Evolutionary conservation across 208 protist species (phyloP), one percentile per base, ranked within the genome.

Genomic region (Leishmania aethiopica): DNA sequence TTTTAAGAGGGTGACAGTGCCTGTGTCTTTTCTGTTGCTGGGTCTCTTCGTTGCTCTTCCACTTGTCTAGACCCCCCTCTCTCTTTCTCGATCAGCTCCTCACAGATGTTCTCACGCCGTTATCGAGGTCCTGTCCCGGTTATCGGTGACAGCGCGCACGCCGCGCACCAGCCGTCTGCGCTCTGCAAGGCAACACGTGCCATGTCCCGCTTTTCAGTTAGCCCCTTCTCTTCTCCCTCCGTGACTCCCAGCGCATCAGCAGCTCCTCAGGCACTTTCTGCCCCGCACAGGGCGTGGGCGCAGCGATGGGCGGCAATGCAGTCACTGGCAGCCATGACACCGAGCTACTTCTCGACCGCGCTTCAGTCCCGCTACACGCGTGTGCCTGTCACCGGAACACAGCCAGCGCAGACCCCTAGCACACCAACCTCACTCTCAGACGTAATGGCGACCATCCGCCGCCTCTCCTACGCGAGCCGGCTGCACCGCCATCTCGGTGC

Each of bases 341-440:
- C 76, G 11, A 79, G 59, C 45, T 73, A 70, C 81, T 66, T 84
- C 67, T 75, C 70, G 6, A 13, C 75, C 67, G 69, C 51, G 4
- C 35, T 84, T 32, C 81, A 79, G 75, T 75, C 75, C 42, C 64
- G 75, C 66, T 79, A 79, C 67, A 76, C 80, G 2, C 69, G 45
- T 35, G 2, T 40, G 0, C 42, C 67, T 37, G 40, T 17, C 25
- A 57, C 42, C 22, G 42, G 25, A 7, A 22, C 10, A 35, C 47
- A 28, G 3, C 32, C 28, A 3, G 35, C 37, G 25, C 13, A 59
- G 28, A 10, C 55, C 5, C 11, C 6, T 4, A 37, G 57, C 19
- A 17, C 71, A 37, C 28, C 74, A 32, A 57, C 19, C 32, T 45
- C 74, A 17, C 40, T 70, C 10, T 76, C 75, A 7, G 25, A 62